Evolutionary conservation across 495 filamentous ascomycete species (phyloP).

Genomic region (Lasiosphaeriaceae sp.): DNA sequence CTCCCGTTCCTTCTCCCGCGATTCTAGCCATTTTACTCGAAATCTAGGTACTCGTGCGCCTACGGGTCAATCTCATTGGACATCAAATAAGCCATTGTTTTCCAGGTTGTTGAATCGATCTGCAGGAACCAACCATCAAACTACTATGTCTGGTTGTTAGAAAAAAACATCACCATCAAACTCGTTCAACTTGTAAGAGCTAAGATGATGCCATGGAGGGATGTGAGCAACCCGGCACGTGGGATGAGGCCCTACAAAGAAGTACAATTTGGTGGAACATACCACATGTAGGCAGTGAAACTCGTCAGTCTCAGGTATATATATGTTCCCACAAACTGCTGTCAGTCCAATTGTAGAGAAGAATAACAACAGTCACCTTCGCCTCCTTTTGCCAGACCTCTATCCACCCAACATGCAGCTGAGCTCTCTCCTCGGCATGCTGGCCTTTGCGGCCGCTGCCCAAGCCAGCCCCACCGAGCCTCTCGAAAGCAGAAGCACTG

Average conservation of each 20-base stretch:
- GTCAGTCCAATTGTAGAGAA: neutral
- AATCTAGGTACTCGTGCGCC: neutral
- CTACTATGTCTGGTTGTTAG: neutral
- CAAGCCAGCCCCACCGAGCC: neutral
- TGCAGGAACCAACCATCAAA: neutral
- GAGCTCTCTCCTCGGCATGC: conserved; percentile 1
- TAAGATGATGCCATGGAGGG: too few relatives aligned
- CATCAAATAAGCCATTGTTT: neutral
- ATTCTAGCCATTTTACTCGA: too few relatives aligned
- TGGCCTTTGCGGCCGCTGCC: conserved; percentile 7
- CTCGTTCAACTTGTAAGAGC: too few relatives aligned
- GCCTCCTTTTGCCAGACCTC: neutral
- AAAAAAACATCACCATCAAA: neutral
- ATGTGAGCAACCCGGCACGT: too few relatives aligned
- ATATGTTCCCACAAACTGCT: too few relatives aligned
- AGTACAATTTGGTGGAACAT: too few relatives aligned
- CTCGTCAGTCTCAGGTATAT: too few relatives aligned
- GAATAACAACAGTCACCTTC: neutral
- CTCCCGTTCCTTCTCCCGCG: too few relatives aligned
- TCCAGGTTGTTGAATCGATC: neutral
- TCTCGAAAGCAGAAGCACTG: neutral
- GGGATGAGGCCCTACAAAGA: too few relatives aligned
- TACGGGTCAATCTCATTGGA: neutral
- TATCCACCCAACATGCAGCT: neutral
- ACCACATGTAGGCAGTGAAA: too few relatives aligned